Evolutionary conservation across 352 stramenopile genomes (phyloP), one percentile per base, ranked within the genome.

Genomic region (Pythium apleroticum): DNA sequence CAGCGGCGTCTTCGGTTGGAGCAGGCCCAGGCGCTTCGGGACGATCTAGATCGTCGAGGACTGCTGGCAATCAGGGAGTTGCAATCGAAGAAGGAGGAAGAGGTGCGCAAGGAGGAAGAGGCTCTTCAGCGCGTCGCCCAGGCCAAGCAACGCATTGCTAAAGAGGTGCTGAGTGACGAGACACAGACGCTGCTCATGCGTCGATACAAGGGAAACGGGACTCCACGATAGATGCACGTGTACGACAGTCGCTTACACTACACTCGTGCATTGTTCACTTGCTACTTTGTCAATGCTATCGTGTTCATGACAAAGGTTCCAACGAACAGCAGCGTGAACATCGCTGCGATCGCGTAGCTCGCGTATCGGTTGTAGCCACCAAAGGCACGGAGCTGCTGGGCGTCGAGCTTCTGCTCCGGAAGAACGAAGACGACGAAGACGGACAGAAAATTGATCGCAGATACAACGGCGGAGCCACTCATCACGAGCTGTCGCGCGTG

Each of bases 41-140:
- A 82, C 11, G 76, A 82, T 39, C 31, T 84, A 15, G 73, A 81
- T 15, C 73, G 76, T 0, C 73, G 76, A 1, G 76, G 73, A 0
- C 33, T 82, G 12, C 37, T 75, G 1, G 77, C 76, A 4, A 80
- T 84, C 52, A 72, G 56, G 19, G 73, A 83, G 25, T 60, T 78
- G 2, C 76, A 86, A 56, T 54, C 60, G 14, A 81, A 82, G 55
- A 87, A 87, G 46, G 69, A 80, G 20, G 68, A 84, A 10, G 76
- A 81, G 30, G 3, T 77, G 1, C 71, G 75, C 8, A 76, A 77
- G 30, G 66, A 81, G 48, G 68, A 84, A n/a, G 65, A 72, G 17
- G 63, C 50, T 4, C 55, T 65, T 17, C 54, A 73, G 45, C 71
- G 76, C 1, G 49, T 84, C n/a, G 28, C 54, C 0, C 53, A 75